Evolutionary conservation across 805 yeast genomes (phyloP).

Genomic region (Saturnispora ahearnii): DNA sequence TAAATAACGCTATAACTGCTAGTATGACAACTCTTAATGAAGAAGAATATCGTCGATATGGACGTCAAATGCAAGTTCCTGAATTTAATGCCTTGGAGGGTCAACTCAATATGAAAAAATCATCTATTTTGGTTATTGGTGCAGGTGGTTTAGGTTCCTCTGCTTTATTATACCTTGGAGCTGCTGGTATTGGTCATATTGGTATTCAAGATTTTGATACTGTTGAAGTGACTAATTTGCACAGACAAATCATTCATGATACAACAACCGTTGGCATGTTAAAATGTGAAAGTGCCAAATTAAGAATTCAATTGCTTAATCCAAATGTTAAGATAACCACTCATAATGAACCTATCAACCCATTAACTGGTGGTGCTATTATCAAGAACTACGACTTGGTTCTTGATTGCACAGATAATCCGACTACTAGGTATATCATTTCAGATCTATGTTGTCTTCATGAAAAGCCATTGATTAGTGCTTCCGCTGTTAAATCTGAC

Average conservation of each 20-base stretch:
- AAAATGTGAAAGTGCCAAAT: slow-evolving; percentile 75
- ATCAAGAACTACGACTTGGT: slow-evolving; percentile 63
- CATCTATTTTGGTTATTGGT: slow-evolving; percentile 73
- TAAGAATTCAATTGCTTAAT: slow-evolving; percentile 45
- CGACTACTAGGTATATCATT: slow-evolving; percentile 75
- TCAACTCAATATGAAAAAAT: slow-evolving; percentile 49
- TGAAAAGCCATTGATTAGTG: slow-evolving; percentile 73
- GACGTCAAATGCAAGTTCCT: slow-evolving; percentile 93
- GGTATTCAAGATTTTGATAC: slow-evolving; percentile 84
- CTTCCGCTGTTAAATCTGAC: slow-evolving; percentile 84
- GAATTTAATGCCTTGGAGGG: slow-evolving; percentile 46
- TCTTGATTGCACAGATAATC: slow-evolving; percentile 92
- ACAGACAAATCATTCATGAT: slow-evolving; percentile 79
- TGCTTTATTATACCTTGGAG: slow-evolving; percentile 72
- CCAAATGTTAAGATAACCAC: slow-evolving; percentile 54
- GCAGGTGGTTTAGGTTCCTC: slow-evolving; percentile 98
- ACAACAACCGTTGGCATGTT: slow-evolving; percentile 54
- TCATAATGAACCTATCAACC: slow-evolving; percentile 41
- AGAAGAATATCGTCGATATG: slow-evolving; percentile 77
- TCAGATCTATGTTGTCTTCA: slow-evolving; percentile 72
- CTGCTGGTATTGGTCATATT: slow-evolving; percentile 77
- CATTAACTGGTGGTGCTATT: slow-evolving; percentile 53
- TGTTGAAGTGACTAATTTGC: slow-evolving; percentile 80
- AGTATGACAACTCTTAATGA: not conserved
- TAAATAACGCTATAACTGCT: no score